Evolutionary conservation across 2,329 filamentous ascomycete genomes (phyloP), one percentile per base, ranked within the genome.

Genomic region (Epichloe sylvatica): DNA sequence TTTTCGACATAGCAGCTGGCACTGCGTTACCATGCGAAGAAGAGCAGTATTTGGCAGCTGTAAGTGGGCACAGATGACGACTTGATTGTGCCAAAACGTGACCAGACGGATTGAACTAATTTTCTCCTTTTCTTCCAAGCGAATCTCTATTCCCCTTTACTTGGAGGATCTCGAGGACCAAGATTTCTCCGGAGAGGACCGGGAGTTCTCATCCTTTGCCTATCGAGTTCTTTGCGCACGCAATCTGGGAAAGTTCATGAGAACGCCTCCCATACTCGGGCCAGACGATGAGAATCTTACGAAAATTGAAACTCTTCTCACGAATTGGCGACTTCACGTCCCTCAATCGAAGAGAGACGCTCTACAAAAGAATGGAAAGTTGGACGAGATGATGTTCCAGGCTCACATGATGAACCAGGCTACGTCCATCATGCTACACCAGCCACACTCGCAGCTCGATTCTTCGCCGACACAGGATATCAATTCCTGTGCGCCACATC

Each of bases 321-420:
- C 75, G 13, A 90, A 88, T 62, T 95, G 87, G 86, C 77, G 80
- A 49, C 76, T 91, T 45, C 84, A 92, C 58, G 71, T 95, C 0
- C 89, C 90, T 0, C 71, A 75, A 15, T 73, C 73, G 13, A 94
- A 94, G 67, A 74, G 74, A 49, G 78, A 86, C 53, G 73, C 86
- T 15, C 70, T 94, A 48, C 77, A 80, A 52, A 76, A 77, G 53
- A 78, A 83, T 56, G 83, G 86, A 34, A 75, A 80, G 48, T 73
- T 90, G 11, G 90, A 96, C 62, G 87, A 94, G 66, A 84, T 94
- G 76, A 81, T 95, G 66, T 94, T 95, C 67, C 87, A 94, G 63
- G 89, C 86, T 1, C 83, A 86, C 54, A 91, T 94, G 79, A 86
- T 94, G 58, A 75, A 70, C 34, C 69, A 78, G 53, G 75, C 75